A percentile compares a stretch with the other conserved stretches of the same genome.
Evolutionary conservation across 1,139 yeast genomes (phyloP).

Genomic region (Candida tetrigidarum): DNA sequence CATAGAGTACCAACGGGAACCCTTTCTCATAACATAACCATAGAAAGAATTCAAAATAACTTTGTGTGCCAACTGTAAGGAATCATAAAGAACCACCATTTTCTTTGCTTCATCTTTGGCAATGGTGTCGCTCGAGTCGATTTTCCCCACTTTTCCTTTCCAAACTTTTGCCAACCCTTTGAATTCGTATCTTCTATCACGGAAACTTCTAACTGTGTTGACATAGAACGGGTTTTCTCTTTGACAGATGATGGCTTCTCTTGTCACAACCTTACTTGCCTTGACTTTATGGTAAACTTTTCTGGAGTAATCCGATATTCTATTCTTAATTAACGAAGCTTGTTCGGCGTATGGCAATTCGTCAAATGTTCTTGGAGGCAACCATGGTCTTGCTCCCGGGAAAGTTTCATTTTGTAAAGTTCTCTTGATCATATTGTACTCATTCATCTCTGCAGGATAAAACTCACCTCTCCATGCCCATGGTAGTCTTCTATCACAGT

Average conservation of each 20-base stretch:
- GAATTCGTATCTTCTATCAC: constrained; percentile 96
- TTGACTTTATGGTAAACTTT: constrained; percentile 84
- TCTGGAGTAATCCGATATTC: constrained; percentile 83
- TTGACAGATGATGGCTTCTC: constrained; percentile 96
- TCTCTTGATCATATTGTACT: constrained; percentile 87
- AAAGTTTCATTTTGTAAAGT: constrained; percentile 81
- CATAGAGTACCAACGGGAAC: constrained; percentile 99
- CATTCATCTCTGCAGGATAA: constrained; percentile 89
- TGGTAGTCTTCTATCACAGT: constrained; percentile 86
- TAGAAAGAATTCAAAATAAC: constrained; percentile 96
- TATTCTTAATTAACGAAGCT: constrained; percentile 72
- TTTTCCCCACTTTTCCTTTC: constrained; percentile 77
- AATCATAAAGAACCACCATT: constrained; percentile 93
- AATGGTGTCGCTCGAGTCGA: constrained; percentile 55
- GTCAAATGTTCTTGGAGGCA: constrained; percentile 65
- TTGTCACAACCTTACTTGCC: constrained; percentile 79
- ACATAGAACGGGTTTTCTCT: constrained; percentile 98
- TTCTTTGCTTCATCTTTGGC: constrained; percentile 85
- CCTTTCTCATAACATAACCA: constrained; percentile 99
- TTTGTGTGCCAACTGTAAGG: constrained; percentile 95
- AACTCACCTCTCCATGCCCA: constrained; percentile 99
- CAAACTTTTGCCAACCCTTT: constrained; percentile 93
- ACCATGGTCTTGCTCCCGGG: constrained; percentile 62
- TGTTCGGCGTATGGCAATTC: constrained; percentile 81
- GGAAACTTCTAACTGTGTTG: constrained; percentile 88